Evolutionary conservation across 2,329 filamentous ascomycete species (phyloP), one percentile per base, ranked within the genome.

Genomic region (Sporothrix brasiliensis): DNA sequence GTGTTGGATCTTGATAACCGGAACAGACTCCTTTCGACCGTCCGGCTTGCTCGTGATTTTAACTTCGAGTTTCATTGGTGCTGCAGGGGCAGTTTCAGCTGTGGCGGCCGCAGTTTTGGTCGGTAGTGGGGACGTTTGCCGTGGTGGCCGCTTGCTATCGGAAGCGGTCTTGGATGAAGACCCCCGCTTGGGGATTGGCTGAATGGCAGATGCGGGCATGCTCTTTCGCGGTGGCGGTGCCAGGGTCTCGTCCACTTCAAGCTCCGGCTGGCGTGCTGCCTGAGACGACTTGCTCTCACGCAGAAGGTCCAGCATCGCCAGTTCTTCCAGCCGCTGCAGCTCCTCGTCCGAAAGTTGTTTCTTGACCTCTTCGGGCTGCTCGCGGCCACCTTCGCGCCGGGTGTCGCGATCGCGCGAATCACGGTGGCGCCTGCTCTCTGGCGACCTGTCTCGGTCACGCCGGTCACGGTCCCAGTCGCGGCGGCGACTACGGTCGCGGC

Each of bases 321-420:
- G 85, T 74, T 85, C 83, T 74, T 89, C 87, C 9, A 89, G 81
- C 21, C 83, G 81, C 69, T 87, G 83, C 34, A 85, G 83, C 52
- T 89, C 86, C 73, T 88, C 86, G 72, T 87, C 84, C 7, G 85
- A 85, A 13, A 88, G 81, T 65, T 85, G 81, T 75, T 87, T 84
- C 76, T 86, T 85, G 53, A 82, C 76, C 54, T 84, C 80, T 69
- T 83, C 83, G 0, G 83, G 77, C 50, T 80, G 79, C 49, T 79
- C 78, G 27, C 79, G 79, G 83, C 52, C 27, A 73, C 91, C 89
- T 72, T 89, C 85, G 90, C 82, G 71, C 83, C 34, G 80, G 58
- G 41, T 24, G 44, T 69, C n/a, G 68, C 89, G 73, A 27, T 75
- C 84, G 52, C 88, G 84, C 11, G 63, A 66, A 65, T 79, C 80